phyloP scores from a whole-genome alignment of 2,329 filamentous ascomycete genomes.

The Aspergillus quadricinctus region DNA sequence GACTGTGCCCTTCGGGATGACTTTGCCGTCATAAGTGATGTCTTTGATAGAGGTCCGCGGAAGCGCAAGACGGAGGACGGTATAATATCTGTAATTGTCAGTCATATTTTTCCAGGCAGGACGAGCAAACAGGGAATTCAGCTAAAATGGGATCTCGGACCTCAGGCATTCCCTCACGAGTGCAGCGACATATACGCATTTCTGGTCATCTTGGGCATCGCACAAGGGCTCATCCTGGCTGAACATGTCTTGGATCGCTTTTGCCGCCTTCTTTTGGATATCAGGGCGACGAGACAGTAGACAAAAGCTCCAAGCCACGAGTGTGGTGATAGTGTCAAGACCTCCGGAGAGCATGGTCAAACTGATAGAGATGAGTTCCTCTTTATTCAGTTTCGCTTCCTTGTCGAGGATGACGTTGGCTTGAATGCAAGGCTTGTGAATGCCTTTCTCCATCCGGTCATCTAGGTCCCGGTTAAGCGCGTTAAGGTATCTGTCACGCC shows the following conservation, averaged over 20 bases:
- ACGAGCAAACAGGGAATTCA: neutral
- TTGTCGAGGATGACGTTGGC: constrained; percentile 62
- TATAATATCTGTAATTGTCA: constrained; percentile 48
- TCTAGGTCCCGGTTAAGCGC: constrained; percentile 57
- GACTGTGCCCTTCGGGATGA: constrained; percentile 60
- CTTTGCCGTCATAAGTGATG: constrained; percentile 53
- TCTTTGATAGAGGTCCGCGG: constrained; percentile 60
- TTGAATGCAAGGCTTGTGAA: constrained; percentile 61
- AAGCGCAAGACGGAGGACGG: constrained; percentile 59
- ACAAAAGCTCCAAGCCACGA: constrained; percentile 62
- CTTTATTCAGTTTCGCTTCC: constrained; percentile 58
- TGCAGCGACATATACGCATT: constrained; percentile 60
- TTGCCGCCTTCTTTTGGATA: constrained; percentile 57
- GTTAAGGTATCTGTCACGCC: constrained; percentile 58
- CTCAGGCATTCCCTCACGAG: constrained; percentile 60
- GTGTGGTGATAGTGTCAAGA: constrained; percentile 62
- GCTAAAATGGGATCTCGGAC: constrained; percentile 19
- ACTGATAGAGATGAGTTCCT: constrained; percentile 62
- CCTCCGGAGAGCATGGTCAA: constrained; percentile 66
- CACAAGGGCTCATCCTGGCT: constrained; percentile 52
- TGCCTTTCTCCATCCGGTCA: constrained; percentile 57
- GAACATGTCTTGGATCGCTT: constrained; percentile 55
- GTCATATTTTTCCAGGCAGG: neutral
- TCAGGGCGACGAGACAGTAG: constrained; percentile 57
- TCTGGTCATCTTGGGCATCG: constrained; percentile 59